Conservation (phyloP, 2,329 filamentous ascomycete species). For the Epichloe coenophiala region DNA sequence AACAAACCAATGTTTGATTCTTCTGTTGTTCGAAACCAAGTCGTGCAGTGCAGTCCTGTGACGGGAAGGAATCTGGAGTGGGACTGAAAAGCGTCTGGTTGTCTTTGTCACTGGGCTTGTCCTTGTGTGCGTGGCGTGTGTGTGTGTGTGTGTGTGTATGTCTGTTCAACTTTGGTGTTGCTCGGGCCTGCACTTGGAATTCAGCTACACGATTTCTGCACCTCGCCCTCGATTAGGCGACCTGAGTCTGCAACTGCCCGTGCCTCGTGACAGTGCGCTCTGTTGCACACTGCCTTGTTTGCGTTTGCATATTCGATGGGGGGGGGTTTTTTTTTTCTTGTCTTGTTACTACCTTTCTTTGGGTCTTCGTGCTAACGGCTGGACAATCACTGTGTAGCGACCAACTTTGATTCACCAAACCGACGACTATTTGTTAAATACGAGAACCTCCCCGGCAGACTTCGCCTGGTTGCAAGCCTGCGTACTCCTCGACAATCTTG, state of each 20-base stretch:
- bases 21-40: neutral
- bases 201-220: slow-evolving; percentile 4
- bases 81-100: neutral
- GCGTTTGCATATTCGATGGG: slow-evolving; percentile 1
- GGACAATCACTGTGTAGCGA: neutral
- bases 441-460: neutral
- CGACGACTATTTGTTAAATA: neutral
- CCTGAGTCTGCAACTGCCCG: slow-evolving; percentile 15
- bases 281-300: slow-evolving; percentile 5
- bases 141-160: neutral
- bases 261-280: slow-evolving; percentile 10
- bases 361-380: neutral
- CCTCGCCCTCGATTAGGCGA: slow-evolving; percentile 8
- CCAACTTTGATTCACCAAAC: neutral
- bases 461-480: neutral
- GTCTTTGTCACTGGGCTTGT: neutral
- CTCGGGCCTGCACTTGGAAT: neutral
- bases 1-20: neutral
- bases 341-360: neutral
- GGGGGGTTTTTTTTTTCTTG: neutral
- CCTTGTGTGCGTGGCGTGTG: neutral
- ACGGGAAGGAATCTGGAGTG: neutral
- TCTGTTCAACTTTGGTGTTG: neutral
- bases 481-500: neutral
- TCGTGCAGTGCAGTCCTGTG: neutral